Base-by-base conservation (phyloP, 768 basidiomycete genomes). In the Mrakia gelida region DNA sequence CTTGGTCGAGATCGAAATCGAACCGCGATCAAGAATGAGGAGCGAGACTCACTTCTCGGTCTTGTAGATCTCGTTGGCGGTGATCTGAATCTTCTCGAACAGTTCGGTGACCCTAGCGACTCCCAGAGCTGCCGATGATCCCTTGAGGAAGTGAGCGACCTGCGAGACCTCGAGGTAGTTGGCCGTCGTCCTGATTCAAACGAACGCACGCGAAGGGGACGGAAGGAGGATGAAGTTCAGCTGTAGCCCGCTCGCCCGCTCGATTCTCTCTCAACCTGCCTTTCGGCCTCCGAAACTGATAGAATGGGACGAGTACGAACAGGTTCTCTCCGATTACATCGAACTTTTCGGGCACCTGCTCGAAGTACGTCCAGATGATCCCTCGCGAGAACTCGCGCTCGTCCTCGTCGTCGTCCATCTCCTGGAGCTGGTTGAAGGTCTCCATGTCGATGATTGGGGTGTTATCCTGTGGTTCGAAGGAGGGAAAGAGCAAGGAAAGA, bases 71-170 rank as follows among this genome's bases (percentile, higher is more conserved):
- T 79, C 78, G 54, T 75, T 75, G 8, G 78, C 78, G 18, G 63
- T 71, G 43, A 79, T 49, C 68, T 79, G 78, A 30, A 79, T 79
- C 49, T 41, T 65, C 61, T 79, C 78, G 34, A 79, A 79, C 41
- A 79, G 65, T 10, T 74, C 49, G 8, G 78, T 67, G 32, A 99
- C 95, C 80, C 89, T 89, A 77, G 86, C 85, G 43, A 95, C 89
- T 38, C 97, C 96, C 65, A 99, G 88, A 3, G 95, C 93, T 41
- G 95, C 95, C 18, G 95, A 96, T 3, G 95, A 98, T 68, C 96
- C 96, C 85, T 98, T 99, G 83, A 98, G 90, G 86, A 93, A 99
- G 85, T 99, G 96, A 0, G 95, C 97, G 15, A 92, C 87, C 26
- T 86, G 85, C 3, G 92, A 91, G 26, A 99, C 89, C 75, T 88